Conservation (phyloP, 176 grass and related monocot species). For the Canna indica region DNA sequence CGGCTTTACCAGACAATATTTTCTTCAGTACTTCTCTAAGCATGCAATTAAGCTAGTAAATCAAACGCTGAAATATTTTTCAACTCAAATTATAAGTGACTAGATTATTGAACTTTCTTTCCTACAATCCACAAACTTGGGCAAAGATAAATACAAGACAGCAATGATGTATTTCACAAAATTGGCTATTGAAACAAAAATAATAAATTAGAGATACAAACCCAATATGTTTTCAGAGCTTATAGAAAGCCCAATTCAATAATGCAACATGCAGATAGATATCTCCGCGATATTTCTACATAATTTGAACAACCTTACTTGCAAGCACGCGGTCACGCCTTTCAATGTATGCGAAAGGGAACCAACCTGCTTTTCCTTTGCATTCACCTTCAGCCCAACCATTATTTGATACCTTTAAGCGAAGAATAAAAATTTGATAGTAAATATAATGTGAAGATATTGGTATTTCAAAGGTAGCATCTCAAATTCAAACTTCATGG, state of each 20-base stretch:
- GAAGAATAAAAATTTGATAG: background rate
- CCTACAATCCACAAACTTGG: background rate
- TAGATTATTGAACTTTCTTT: background rate
- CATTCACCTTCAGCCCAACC: conserved; percentile 99
- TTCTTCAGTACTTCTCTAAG: background rate
- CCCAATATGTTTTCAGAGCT: background rate
- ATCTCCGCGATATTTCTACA: conserved; percentile 26
- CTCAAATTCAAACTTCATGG: background rate
- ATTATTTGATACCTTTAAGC: conserved; percentile 62
- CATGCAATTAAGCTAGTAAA: background rate
- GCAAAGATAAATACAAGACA: background rate
- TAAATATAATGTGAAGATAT: background rate
- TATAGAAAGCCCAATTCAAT: background rate
- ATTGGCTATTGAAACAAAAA: background rate
- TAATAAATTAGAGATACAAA: background rate
- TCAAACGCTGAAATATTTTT: no score
- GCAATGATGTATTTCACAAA: background rate
- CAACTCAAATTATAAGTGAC: background rate
- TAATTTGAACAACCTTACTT: conserved; percentile 77
- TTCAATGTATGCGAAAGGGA: conserved; percentile 72
- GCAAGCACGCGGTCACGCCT: conserved; percentile 86
- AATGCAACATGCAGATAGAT: background rate
- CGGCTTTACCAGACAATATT: no score
- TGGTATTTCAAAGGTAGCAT: background rate
- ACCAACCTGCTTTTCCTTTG: conserved; percentile 90